phyloP scores from a whole-genome alignment of 192 early-diverging fungal species.

The Rhizoclosmatium sp. region DNA sequence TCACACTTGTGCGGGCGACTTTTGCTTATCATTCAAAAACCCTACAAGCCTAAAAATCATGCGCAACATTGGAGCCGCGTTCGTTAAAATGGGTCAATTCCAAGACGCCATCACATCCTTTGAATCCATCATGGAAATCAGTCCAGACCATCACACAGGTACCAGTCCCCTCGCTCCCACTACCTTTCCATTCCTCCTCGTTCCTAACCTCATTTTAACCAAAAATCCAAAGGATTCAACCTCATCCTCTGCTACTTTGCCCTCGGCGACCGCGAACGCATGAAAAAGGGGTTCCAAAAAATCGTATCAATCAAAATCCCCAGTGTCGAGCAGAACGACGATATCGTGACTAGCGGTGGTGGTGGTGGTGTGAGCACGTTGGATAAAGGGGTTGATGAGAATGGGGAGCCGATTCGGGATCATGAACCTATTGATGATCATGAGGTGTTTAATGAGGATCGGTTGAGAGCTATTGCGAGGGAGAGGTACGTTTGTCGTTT shows the following conservation, averaged over 20 bases:
- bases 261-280: slow-evolving; percentile 64
- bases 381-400: not conserved
- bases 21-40: not conserved
- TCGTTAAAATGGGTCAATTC: slow-evolving; percentile 64
- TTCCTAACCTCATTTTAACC: slow-evolving; percentile 4
- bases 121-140: slow-evolving; percentile 67
- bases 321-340: slow-evolving; percentile 60
- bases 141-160: slow-evolving; percentile 64
- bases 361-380: not conserved
- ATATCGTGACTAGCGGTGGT: slow-evolving; percentile 9
- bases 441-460: slow-evolving; percentile 66
- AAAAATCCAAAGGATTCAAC: slow-evolving; percentile 54
- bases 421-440: slow-evolving; percentile 66
- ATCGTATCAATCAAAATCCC: slow-evolving; percentile 55
- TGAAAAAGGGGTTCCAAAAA: slow-evolving; percentile 60
- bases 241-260: slow-evolving; percentile 70
- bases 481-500: slow-evolving; percentile 46
- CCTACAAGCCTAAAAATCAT: slow-evolving; percentile 59
- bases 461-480: slow-evolving; percentile 57
- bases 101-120: slow-evolving; percentile 68
- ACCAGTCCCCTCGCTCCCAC: not conserved
- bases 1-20: not conserved
- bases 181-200: not conserved
- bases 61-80: slow-evolving; percentile 67
- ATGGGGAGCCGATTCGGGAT: not conserved